Evolutionary conservation across 768 basidiomycete species (phyloP).

Genomic region (Panaeolus cyanescens): DNA sequence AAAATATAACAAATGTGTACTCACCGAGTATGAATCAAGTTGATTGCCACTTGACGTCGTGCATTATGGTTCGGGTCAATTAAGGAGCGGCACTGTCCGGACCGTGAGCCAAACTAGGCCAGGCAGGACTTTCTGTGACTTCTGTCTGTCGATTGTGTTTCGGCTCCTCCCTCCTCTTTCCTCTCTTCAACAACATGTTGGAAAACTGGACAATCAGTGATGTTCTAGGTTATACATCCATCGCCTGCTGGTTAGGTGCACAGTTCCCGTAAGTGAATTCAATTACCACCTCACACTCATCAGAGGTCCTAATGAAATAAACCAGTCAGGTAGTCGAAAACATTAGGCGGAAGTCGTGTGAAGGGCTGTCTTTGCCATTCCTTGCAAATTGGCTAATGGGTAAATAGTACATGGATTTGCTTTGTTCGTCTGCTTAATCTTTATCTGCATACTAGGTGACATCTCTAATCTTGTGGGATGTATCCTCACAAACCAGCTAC

Average conservation of each 20-base stretch:
- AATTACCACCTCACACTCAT: constrained; percentile 2
- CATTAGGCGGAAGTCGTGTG: constrained; percentile 71
- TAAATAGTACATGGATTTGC: constrained; percentile 31
- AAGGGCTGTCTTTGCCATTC: constrained; percentile 92
- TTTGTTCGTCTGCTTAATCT: background rate
- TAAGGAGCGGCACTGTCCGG: background rate
- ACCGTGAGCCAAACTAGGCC: constrained; percentile 2
- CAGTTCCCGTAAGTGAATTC: constrained; percentile 76
- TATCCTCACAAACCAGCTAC: constrained; percentile 88
- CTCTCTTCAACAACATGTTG: constrained; percentile 25
- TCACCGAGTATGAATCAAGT: constrained; percentile 83
- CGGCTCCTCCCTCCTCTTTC: constrained; percentile 18
- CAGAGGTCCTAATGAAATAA: constrained; percentile 4
- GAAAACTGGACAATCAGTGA: constrained; percentile 51
- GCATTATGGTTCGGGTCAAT: background rate
- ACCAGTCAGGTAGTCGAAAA: constrained; percentile 85
- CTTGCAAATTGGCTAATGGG: constrained; percentile 92
- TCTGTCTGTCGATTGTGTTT: background rate
- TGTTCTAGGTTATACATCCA: constrained; percentile 68
- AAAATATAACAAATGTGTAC: constrained; percentile 20
- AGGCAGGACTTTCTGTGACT: background rate
- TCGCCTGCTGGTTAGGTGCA: constrained; percentile 81
- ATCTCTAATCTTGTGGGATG: constrained; percentile 91
- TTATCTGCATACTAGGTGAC: constrained; percentile 60
- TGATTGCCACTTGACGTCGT: too few relatives aligned